A percentile compares a stretch with the other conserved stretches of the same genome.
Evolutionary conservation across 192 early-diverging fungal genomes (phyloP).

Genomic region (Backusella tarrabulga): DNA sequence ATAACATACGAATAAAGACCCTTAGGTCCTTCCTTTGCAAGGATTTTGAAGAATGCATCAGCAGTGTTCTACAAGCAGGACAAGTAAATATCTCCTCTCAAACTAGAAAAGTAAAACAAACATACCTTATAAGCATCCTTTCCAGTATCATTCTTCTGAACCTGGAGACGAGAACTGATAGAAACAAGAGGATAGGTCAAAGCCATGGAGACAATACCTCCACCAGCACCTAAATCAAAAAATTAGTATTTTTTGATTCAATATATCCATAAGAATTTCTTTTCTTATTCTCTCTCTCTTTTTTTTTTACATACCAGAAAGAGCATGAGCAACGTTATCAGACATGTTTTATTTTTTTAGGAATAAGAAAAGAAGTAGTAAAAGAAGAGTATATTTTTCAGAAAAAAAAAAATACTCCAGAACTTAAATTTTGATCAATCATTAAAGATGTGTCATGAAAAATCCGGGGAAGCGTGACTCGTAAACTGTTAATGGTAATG

Average conservation of each 20-base stretch:
- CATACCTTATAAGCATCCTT: slow-evolving; percentile 64
- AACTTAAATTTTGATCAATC: neutral
- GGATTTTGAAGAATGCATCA: slow-evolving; percentile 85
- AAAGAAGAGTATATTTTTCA: slow-evolving; percentile 18
- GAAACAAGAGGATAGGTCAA: slow-evolving; percentile 90
- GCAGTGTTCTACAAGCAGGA: slow-evolving; percentile 42
- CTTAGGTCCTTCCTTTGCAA: slow-evolving; percentile 82
- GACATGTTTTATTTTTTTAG: slow-evolving; percentile 50
- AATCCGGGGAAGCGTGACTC: slow-evolving; percentile 13
- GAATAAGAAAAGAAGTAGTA: slow-evolving; percentile 15
- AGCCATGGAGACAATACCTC: slow-evolving; percentile 89
- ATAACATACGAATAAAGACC: slow-evolving; percentile 85
- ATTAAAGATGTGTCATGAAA: slow-evolving; percentile 15
- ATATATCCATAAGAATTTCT: neutral
- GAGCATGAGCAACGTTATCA: slow-evolving; percentile 81
- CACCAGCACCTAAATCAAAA: slow-evolving; percentile 65
- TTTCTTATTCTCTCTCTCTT: neutral
- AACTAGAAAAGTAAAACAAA: neutral
- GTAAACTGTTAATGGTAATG: neutral
- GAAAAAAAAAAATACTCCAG: neutral
- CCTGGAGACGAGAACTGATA: slow-evolving; percentile 78
- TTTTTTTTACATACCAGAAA: slow-evolving; percentile 48
- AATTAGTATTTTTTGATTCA: neutral
- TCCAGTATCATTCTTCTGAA: slow-evolving; percentile 60
- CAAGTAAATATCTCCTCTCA: neutral